A percentile compares a stretch with the other conserved stretches of the same genome.
Evolutionary conservation across 768 basidiomycete genomes (phyloP).

Genomic region (Boletellus sp.): DNA sequence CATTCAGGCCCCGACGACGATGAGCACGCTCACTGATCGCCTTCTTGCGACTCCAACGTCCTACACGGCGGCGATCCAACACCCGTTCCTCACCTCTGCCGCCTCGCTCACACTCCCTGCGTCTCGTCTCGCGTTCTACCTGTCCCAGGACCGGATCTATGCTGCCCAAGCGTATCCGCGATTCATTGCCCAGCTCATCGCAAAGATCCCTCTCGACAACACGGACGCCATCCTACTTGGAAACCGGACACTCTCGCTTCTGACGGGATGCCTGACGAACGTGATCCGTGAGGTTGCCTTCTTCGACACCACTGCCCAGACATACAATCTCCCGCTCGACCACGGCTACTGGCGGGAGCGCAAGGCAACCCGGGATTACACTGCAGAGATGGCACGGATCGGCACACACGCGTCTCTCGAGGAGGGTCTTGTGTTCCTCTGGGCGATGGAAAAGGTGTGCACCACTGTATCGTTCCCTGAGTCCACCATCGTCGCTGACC

Average conservation of each 20-base stretch:
- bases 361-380: constrained; percentile 64
- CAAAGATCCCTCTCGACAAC: constrained; percentile 46
- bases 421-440: constrained; percentile 69
- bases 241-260: constrained; percentile 40
- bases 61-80: constrained; percentile 48
- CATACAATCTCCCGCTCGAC: constrained; percentile 43
- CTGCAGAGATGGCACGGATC: constrained; percentile 64
- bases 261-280: constrained; percentile 54
- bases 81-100: constrained; percentile 58
- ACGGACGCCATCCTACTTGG: constrained; percentile 5
- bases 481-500: neutral
- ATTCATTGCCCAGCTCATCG: constrained; percentile 64
- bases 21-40: constrained; percentile 24
- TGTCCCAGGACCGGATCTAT: constrained; percentile 72
- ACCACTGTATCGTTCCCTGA: no score
- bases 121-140: constrained; percentile 53
- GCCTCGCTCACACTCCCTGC: constrained; percentile 48
- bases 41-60: constrained; percentile 37
- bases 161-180: constrained; percentile 71
- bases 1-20: constrained; percentile 5
- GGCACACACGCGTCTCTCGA: constrained; percentile 43
- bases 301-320: constrained; percentile 49
- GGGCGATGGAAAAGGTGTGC: constrained; percentile 74
- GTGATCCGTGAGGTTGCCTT: constrained; percentile 57
- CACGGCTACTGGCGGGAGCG: constrained; percentile 43